Conservation (phyloP, 371 early-diverging fungal genomes). For the Gilbertella persicaria region DNA sequence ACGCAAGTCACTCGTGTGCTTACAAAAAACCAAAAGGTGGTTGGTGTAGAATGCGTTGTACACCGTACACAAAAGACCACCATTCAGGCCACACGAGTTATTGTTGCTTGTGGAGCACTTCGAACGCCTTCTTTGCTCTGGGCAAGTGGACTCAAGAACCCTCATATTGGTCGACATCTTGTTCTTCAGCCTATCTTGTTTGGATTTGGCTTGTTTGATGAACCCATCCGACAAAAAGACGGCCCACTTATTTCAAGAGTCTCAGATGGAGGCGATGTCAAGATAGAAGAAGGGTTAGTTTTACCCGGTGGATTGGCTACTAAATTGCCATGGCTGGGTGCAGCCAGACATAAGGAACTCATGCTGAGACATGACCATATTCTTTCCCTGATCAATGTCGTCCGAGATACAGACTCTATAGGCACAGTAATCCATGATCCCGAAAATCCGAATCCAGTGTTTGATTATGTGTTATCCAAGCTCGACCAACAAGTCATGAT, state of each 20-base stretch:
- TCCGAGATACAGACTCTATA: conserved; percentile 63
- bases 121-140: conserved; percentile 64
- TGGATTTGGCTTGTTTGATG: conserved; percentile 49
- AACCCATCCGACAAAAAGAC: conserved; percentile 45
- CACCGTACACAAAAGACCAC: conserved; percentile 2
- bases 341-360: conserved; percentile 48
- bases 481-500: conserved; percentile 48
- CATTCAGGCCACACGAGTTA: conserved; percentile 52
- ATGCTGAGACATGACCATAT: conserved; percentile 49
- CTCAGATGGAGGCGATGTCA: conserved; percentile 59
- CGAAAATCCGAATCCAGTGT: not conserved
- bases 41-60: conserved; percentile 48
- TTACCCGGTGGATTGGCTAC: conserved; percentile 44
- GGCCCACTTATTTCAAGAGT: conserved; percentile 63
- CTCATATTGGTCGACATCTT: conserved; percentile 62
- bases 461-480: conserved; percentile 47
- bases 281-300: conserved; percentile 57
- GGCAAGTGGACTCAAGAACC: conserved; percentile 64
- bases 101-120: conserved; percentile 65
- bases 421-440: conserved; percentile 22
- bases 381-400: conserved; percentile 51
- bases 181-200: conserved; percentile 45
- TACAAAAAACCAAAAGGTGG: conserved; percentile 44
- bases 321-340: conserved; percentile 48
- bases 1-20: conserved; percentile 57